Evolutionary conservation across 2,329 filamentous ascomycete genomes (phyloP).

Genomic region (Stromatinia cepivora): DNA sequence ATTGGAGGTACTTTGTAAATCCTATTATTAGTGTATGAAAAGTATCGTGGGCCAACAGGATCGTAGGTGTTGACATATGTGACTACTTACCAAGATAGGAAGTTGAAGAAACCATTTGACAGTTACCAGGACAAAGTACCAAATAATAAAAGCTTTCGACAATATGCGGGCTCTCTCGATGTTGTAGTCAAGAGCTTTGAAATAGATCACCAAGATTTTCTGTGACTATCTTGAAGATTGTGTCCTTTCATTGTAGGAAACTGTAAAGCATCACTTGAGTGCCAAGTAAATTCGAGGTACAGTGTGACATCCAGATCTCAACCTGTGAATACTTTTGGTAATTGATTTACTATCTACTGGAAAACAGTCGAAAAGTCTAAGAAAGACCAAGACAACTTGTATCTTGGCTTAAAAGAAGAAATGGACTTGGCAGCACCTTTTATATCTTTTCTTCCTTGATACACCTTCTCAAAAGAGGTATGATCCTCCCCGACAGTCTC

Average conservation of each 20-base stretch:
- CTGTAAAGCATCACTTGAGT: not conserved
- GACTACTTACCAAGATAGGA: not conserved
- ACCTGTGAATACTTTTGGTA: not conserved
- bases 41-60: not conserved
- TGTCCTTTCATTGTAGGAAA: not conserved
- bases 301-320: not conserved
- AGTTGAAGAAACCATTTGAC: not conserved
- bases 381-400: slow-evolving; percentile 12
- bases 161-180: not conserved
- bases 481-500: not conserved
- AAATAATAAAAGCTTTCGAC: not conserved
- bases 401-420: slow-evolving; percentile 1
- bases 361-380: not conserved
- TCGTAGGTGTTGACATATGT: not conserved
- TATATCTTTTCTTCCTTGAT: not conserved
- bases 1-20: not conserved
- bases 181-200: not conserved
- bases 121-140: not conserved
- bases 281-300: not conserved
- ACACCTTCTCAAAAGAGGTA: slow-evolving; percentile 11
- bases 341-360: not conserved
- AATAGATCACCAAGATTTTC: not conserved
- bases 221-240: not conserved
- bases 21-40: not conserved
- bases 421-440: slow-evolving; percentile 5